Conservation (phyloP, 2,329 filamentous ascomycete genomes). For the Thermomyces lanuginosus region DNA sequence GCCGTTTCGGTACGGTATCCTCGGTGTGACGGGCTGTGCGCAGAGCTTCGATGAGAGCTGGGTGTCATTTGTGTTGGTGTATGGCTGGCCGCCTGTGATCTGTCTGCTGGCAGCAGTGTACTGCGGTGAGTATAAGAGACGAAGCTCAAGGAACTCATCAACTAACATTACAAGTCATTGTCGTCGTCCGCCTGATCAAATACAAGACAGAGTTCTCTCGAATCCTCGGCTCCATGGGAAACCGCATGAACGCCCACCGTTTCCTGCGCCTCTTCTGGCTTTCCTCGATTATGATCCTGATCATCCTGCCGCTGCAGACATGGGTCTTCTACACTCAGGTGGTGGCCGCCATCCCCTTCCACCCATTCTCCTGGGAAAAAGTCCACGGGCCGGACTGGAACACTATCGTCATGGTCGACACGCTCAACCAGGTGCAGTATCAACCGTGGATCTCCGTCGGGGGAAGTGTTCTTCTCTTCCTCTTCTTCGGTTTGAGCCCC, state of each 20-base stretch:
- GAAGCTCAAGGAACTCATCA: neutral
- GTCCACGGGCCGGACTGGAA: conserved; percentile 39
- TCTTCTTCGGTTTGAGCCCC: conserved; percentile 48
- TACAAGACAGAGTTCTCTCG: conserved; percentile 43
- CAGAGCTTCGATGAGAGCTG: conserved; percentile 40
- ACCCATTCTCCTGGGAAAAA: conserved; percentile 36
- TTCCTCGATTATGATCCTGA: conserved; percentile 38
- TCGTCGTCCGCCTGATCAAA: conserved; percentile 43
- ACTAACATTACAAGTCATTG: conserved; percentile 32
- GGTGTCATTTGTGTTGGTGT: conserved; percentile 38
- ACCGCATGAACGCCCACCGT: conserved; percentile 40
- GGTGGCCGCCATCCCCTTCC: conserved; percentile 16
- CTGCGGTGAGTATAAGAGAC: conserved; percentile 33
- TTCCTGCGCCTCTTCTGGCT: conserved; percentile 40
- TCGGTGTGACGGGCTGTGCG: conserved; percentile 43
- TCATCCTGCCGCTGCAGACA: conserved; percentile 37
- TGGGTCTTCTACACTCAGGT: conserved; percentile 35
- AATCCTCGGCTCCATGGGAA: conserved; percentile 36
- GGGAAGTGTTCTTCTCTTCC: conserved; percentile 39
- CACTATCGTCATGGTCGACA: conserved; percentile 32
- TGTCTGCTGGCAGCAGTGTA: conserved; percentile 39
- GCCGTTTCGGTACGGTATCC: conserved; percentile 40
- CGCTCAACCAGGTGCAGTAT: conserved; percentile 30
- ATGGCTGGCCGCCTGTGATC: conserved; percentile 41
- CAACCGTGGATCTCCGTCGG: conserved; percentile 44